Conservation (phyloP, 2,329 filamentous ascomycete species). For the Apiospora marii region DNA sequence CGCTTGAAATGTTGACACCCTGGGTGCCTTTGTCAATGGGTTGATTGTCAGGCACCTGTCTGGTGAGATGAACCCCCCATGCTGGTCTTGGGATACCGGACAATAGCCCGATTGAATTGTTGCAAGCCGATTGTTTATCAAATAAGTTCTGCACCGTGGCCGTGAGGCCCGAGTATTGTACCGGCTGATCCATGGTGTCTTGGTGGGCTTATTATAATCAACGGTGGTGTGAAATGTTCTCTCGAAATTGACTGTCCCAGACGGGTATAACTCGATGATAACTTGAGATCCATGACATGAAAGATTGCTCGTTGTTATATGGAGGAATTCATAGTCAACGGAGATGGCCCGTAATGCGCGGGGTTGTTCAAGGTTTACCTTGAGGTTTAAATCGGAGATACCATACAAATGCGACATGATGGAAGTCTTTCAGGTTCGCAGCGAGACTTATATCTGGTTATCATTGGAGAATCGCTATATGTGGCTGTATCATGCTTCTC, state of each 20-base stretch:
- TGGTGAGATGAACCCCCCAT: background rate
- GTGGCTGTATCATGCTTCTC: too few species aligned
- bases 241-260: background rate
- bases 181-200: background rate
- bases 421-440: too few species aligned
- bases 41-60: background rate
- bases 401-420: background rate
- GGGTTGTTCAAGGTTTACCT: background rate
- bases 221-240: background rate
- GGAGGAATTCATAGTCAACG: background rate
- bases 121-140: background rate
- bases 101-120: background rate
- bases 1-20: background rate
- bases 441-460: too few species aligned
- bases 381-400: background rate
- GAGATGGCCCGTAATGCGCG: background rate
- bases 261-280: background rate
- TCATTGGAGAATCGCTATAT: too few species aligned
- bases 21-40: background rate
- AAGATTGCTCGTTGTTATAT: background rate
- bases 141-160: background rate
- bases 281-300: background rate
- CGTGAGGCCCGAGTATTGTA: too few species aligned
- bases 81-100: background rate
- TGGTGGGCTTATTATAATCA: background rate